These are phyloP conservation scores for Trifolium fragiferum DNA, from an alignment of 306 rosid species.

Conservation along the genomic window DNA sequence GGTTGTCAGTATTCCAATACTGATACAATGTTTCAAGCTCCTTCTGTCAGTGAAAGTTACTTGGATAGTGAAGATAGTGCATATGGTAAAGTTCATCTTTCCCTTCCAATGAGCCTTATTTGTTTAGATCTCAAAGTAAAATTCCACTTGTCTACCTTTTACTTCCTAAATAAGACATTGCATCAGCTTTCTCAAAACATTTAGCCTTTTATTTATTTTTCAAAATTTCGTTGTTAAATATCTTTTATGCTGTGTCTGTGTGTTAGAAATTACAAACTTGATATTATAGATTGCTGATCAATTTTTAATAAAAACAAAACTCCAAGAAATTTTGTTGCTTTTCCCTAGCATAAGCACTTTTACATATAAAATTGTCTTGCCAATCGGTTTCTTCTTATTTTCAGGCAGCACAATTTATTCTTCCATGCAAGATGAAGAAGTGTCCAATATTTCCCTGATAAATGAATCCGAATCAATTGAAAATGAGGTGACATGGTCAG, in stretches of 20 bases:
- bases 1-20: slow-evolving; percentile 36
- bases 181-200: slow-evolving; percentile 1
- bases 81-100: slow-evolving; percentile 57
- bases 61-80: slow-evolving; percentile 58
- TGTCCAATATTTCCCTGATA: slow-evolving; percentile 45
- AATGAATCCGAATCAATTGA: slow-evolving; percentile 45
- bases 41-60: slow-evolving; percentile 50
- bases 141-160: slow-evolving; percentile 1
- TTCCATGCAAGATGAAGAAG: slow-evolving; percentile 55
- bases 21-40: slow-evolving; percentile 38
- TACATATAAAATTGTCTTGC: slow-evolving; percentile 20
- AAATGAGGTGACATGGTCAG: slow-evolving; percentile 43
- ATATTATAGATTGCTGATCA: slow-evolving; percentile 8
- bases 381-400: slow-evolving; percentile 31
- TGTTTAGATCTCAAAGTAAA: background rate
- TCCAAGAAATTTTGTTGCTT: slow-evolving; percentile 25
- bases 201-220: background rate
- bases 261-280: slow-evolving; percentile 9
- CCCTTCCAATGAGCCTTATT: slow-evolving; percentile 8
- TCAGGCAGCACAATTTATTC: slow-evolving; percentile 64
- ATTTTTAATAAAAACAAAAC: slow-evolving; percentile 29
- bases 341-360: slow-evolving; percentile 22
- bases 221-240: background rate
- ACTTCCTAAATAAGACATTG: background rate
- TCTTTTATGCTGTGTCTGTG: background rate